A percentile compares a stretch with the other conserved stretches of the same genome.
Evolutionary conservation across 768 basidiomycete genomes (phyloP).

Genomic region (Lactarius sp.): DNA sequence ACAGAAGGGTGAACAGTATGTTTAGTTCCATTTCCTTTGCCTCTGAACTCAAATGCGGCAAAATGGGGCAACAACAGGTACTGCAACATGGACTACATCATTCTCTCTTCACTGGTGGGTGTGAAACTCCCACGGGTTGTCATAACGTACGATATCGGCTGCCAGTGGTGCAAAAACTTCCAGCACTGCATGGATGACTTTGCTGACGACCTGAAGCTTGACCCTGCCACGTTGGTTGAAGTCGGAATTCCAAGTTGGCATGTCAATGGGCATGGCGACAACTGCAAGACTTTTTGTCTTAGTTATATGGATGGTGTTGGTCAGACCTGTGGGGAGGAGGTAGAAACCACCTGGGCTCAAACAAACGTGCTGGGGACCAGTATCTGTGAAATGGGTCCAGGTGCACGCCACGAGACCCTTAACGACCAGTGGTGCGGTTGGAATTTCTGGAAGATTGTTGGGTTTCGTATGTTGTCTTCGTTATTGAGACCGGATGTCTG

Average conservation of each 20-base stretch:
- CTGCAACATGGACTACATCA: neutral
- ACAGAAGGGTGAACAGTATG: conserved; percentile 4
- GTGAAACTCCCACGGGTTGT: neutral
- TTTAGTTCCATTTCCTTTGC: neutral
- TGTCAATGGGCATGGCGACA: no score
- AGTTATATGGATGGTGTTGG: no score
- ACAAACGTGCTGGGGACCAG: conserved; percentile 13
- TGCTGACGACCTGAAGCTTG: neutral
- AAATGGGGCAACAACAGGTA: neutral
- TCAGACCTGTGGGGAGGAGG: conserved; percentile 24
- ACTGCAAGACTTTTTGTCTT: no score
- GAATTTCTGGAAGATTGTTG: conserved; percentile 20
- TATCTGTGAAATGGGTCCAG: conserved; percentile 22
- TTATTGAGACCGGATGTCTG: neutral
- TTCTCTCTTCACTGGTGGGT: neutral
- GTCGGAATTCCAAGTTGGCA: neutral
- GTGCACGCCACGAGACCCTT: conserved; percentile 17
- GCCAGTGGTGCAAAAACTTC: conserved; percentile 11
- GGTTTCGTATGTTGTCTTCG: no score
- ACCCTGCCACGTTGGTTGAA: neutral
- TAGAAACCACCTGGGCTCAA: conserved; percentile 25
- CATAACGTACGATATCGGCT: conserved; percentile 9
- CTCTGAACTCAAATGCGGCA: neutral
- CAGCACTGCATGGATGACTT: neutral
- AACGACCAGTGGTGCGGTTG: conserved; percentile 14